A percentile compares a stretch with the other conserved stretches of the same genome.
These are phyloP conservation scores for Venturia asperata DNA, from an alignment of 2,329 filamentous ascomycete species.

Conservation along the genomic window DNA sequence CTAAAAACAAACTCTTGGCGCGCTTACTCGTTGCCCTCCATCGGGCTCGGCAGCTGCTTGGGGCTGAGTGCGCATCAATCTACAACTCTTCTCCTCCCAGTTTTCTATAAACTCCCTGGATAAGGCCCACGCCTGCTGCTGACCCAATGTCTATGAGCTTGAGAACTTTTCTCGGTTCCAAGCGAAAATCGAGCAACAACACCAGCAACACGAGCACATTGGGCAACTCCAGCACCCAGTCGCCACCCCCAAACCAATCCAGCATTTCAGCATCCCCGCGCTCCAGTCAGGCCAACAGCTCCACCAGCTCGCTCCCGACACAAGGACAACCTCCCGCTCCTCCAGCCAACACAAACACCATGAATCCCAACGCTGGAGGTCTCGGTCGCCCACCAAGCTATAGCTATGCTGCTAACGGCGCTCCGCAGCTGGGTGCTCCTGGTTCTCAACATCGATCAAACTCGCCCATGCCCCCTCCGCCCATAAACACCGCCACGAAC, in stretches of 20 bases:
- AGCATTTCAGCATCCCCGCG: slow-evolving; percentile 15
- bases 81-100: slow-evolving; percentile 8
- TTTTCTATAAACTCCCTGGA: slow-evolving; percentile 9
- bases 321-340: slow-evolving; percentile 5
- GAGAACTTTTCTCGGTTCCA: slow-evolving; percentile 14
- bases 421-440: slow-evolving; percentile 30
- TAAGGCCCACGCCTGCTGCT: slow-evolving; percentile 4
- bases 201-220: background rate
- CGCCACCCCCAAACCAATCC: slow-evolving; percentile 10
- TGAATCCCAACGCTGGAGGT: slow-evolving; percentile 44
- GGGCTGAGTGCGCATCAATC: background rate
- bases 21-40: background rate
- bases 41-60: background rate
- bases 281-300: slow-evolving; percentile 16
- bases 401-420: slow-evolving; percentile 43
- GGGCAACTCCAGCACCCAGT: background rate
- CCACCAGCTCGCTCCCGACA: slow-evolving; percentile 20
- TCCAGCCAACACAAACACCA: slow-evolving; percentile 25
- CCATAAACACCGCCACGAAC: slow-evolving; percentile 47
- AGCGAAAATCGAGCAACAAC: slow-evolving; percentile 19
- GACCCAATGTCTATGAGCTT: slow-evolving; percentile 9
- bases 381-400: slow-evolving; percentile 59
- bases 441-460: slow-evolving; percentile 40
- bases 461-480: slow-evolving; percentile 48
- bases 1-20: background rate